These are phyloP conservation scores for Musa beccarii DNA, from an alignment of 176 grass and related monocot genomes.

Conservation along the genomic window DNA sequence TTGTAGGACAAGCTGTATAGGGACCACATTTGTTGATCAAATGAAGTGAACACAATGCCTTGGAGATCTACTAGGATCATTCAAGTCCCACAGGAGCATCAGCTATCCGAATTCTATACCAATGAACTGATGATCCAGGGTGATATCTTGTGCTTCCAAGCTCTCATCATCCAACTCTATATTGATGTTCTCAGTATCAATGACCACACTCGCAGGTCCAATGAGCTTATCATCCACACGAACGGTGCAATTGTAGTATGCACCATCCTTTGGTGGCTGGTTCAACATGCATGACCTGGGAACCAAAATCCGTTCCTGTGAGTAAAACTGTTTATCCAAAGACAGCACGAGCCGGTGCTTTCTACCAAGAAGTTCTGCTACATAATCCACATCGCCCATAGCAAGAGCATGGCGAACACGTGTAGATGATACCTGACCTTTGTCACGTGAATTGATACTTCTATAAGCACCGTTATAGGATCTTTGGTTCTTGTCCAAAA, in stretches of 20 bases:
- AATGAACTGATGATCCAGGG: slow-evolving; percentile 15
- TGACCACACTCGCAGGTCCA: slow-evolving; percentile 44
- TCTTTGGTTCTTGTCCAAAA: slow-evolving; percentile 31
- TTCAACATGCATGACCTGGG: slow-evolving; percentile 64
- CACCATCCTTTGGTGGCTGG: slow-evolving; percentile 44
- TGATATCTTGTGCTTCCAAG: slow-evolving; percentile 13
- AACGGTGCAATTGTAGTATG: slow-evolving; percentile 48
- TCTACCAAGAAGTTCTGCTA: slow-evolving; percentile 32
- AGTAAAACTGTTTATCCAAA: slow-evolving; percentile 29
- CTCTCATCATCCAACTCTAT: slow-evolving; percentile 38
- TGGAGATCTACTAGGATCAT: not conserved
- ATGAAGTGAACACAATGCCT: not conserved
- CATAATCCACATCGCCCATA: slow-evolving; percentile 23
- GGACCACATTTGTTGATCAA: not conserved
- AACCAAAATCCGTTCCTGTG: slow-evolving; percentile 25
- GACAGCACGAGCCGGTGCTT: slow-evolving; percentile 71
- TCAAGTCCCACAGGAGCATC: not conserved
- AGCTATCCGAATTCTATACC: slow-evolving; percentile 50
- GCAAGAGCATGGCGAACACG: slow-evolving; percentile 24
- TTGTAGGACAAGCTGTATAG: too few relatives aligned
- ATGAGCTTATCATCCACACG: slow-evolving; percentile 27
- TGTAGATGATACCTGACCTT: slow-evolving; percentile 83
- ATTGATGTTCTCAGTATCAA: slow-evolving; percentile 26
- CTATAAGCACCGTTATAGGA: slow-evolving; percentile 33
- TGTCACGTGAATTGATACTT: slow-evolving; percentile 39